Conservation (phyloP, 176 grass and related monocot species). For the Carex kokanica region DNA sequence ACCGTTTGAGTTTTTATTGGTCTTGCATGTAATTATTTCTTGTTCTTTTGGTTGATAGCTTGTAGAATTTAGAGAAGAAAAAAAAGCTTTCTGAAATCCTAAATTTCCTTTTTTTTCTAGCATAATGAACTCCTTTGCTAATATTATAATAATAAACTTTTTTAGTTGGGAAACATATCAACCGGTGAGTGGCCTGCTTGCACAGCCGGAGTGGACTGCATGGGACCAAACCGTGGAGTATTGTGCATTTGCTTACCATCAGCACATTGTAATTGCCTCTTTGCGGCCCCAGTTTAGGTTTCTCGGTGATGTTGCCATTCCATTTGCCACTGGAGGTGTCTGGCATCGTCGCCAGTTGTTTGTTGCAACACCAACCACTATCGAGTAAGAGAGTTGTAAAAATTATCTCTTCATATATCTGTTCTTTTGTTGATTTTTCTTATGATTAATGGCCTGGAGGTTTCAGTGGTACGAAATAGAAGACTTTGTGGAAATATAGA, state of each 20-base stretch:
- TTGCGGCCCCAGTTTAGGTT: slow-evolving; percentile 93
- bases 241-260: slow-evolving; percentile 96
- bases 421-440: background rate
- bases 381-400: slow-evolving; percentile 76
- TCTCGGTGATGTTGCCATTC: slow-evolving; percentile 97
- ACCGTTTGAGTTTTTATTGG: background rate
- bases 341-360: slow-evolving; percentile 98
- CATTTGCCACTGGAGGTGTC: slow-evolving; percentile 89
- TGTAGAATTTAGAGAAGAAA: background rate
- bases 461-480: background rate
- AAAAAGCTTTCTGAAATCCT: background rate
- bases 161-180: slow-evolving; percentile 99
- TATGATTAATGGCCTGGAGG: background rate
- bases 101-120: background rate
- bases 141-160: slow-evolving; percentile 13
- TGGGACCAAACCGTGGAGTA: slow-evolving; percentile 99
- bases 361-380: slow-evolving; percentile 97
- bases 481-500: background rate
- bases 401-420: slow-evolving; percentile 15
- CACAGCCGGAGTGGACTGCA: slow-evolving; percentile 90
- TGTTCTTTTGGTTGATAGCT: background rate
- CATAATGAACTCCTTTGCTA: background rate
- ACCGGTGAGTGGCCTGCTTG: slow-evolving; percentile 79
- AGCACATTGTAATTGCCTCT: slow-evolving; percentile 94
- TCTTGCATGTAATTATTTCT: background rate